Evolutionary conservation across 257 asterid species (phyloP), one percentile per base, ranked within the genome.

Genomic region (Galeopsis tetrahit): DNA sequence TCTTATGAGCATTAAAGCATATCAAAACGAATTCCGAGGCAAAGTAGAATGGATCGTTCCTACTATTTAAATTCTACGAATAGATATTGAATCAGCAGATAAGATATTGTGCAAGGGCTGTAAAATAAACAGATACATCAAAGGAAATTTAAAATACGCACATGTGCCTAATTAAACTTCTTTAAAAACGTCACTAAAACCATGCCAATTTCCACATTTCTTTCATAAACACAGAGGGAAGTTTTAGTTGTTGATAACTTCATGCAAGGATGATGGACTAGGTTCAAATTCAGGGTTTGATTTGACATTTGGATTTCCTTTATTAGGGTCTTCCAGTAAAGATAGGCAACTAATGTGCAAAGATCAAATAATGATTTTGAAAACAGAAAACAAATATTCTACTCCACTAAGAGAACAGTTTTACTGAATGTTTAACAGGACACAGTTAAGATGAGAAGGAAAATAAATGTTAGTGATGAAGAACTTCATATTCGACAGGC

Each of bases 241-340:
- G 33, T 43, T 43, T 43, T 74, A 21, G 34, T 35, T 9, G 62
- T 44, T 53, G 6, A 35, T 56, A 64, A 10, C 49, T 62, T 64
- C 48, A 52, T 10, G 55, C 17, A 14, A 66, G 46, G 34, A 7
- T 11, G 71, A 32, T 15, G 35, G 5, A 32, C 68, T 14, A 21
- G 68, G 62, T 66, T 11, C 17, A 15, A 52, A 35, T 14, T 46
- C 7, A 5, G 11, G 66, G 67, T 55, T 55, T 42, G 33, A 35
- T 65, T 34, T 75, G 63, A 38, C 11, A 61, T 61, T 75, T n/a
- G 49, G 79, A 46, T 39, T 74, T 75, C 64, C 58, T 35, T 9
- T 56, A 13, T 43, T 11, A 46, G 15, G 57, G 43, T 14, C 33
- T 6, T 59, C 10, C 57, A 28, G 70, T 36, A 67, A 36, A 35